Evolutionary conservation across 1,284 basidiomycete genomes (phyloP).

Genomic region (Fomitopsis betulina): DNA sequence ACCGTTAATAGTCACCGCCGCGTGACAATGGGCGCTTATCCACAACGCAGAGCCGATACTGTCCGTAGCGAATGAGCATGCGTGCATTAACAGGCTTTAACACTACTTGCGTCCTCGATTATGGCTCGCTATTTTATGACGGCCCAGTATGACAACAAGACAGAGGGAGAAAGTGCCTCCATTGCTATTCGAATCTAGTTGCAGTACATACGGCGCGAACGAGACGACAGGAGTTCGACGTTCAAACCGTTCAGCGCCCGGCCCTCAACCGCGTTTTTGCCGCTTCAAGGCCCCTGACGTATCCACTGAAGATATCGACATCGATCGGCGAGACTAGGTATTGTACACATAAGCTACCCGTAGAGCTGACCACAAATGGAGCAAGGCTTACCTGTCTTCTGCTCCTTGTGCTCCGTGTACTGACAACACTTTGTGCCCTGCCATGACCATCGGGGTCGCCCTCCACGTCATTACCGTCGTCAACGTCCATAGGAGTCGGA

Average conservation of each 20-base stretch:
- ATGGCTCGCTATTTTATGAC: neutral
- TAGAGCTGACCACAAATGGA: neutral
- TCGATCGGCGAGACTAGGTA: constrained; percentile 49
- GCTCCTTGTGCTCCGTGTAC: constrained; percentile 51
- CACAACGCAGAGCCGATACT: neutral
- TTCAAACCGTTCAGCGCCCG: too few species aligned
- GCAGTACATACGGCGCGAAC: too few species aligned
- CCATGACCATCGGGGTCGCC: constrained; percentile 43
- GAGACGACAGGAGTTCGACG: too few species aligned
- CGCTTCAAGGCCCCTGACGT: constrained; percentile 21
- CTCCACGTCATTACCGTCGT: constrained; percentile 31
- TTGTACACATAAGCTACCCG: neutral
- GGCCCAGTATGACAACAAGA: too few species aligned
- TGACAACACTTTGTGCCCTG: constrained; percentile 62
- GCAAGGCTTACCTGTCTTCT: constrained; percentile 49
- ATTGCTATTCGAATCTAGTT: too few species aligned
- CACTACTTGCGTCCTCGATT: too few species aligned
- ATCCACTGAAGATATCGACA: constrained; percentile 27
- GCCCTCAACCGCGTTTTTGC: constrained; percentile 18
- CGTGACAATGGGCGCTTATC: neutral
- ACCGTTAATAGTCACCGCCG: neutral
- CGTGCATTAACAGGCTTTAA: too few species aligned
- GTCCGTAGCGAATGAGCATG: neutral
- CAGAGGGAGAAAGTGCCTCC: too few species aligned
- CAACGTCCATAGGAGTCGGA: constrained; percentile 28